Base-by-base conservation (phyloP, 2,329 filamentous ascomycete genomes). In the Xylaria sp. region DNA sequence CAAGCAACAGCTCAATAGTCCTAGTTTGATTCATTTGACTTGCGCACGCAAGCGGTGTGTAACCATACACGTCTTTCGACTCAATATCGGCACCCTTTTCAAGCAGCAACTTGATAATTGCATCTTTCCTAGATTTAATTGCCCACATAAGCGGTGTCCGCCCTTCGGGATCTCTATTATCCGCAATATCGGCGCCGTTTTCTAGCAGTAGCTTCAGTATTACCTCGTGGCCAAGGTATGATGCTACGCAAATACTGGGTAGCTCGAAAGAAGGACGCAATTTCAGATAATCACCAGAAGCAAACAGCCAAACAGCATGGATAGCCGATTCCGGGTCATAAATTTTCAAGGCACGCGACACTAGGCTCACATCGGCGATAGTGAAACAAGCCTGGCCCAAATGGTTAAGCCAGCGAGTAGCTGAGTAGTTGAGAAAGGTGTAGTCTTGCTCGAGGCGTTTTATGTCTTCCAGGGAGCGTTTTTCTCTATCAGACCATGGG, bases 391-490 rank as follows among this genome's bases (percentile, higher is more conserved):
- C 59, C 13, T 55, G 13, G n/a, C 1, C 34, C 18, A 63, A 61
- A 57, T 63, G 61, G 3, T 1, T 10, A n/a, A 1, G 1, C 61
- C 59, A 63, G 30, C 42, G 34, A 1, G 7, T 19, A 7, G 47
- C 59, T 2, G 59, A 53, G 51, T 63, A 63, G 10, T 44, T 8
- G 16, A 59, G n/a, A 4, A 61, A 47, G 4, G 19, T 48, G 19
- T 37, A 51, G n/a, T 13, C 19, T 3, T 34, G 13, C 10, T 13
- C 8, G 30, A 3, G 5, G 2, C 16, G 7, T 10, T 34, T 10
- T 39, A 35, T 47, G 5, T 19, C 19, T 2, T 23, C 19, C 19
- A 23, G 19, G 19, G 2, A 23, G 19, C 19, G 19, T 23, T n/a
- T n/a, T n/a, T n/a, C n/a, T n/a, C n/a, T n/a, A n/a, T n/a, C n/a